Evolutionary conservation across 352 stramenopile genomes (phyloP), one percentile per base, ranked within the genome.

Genomic region (Phytophthora niederhauseri): DNA sequence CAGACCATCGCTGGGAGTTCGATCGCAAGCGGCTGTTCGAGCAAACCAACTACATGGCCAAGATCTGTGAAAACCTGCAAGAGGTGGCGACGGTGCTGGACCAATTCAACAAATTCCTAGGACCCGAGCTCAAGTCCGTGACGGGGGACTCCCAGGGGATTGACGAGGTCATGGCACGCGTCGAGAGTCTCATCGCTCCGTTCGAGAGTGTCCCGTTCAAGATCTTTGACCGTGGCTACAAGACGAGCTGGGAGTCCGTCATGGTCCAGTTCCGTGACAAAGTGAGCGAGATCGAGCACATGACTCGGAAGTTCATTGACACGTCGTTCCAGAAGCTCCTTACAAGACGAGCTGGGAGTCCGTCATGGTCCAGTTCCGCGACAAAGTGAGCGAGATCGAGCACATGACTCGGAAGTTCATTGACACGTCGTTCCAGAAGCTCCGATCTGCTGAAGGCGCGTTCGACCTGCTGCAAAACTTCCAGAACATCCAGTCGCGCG

Each of bases 401-500:
- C 85, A 91, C 28, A 97, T 98, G 92, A 99, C 95, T 4, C 86
- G 91, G 24, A 91, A 88, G 45, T 98, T 99, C 68, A 99, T 99
- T 30, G 95, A 99, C 61, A 93, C 93, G 3, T 98, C 94, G 0
- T 99, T 99, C 64, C 91, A 98, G 75, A 98, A 98, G 66, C 87
- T 99, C 12, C 85, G 96, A 2, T 98, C 90, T 4, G 93, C 96
- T 0, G 95, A 98, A 74, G 96, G 91, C 14, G 96, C 96, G 3
- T 99, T 99, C 54, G 95, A 99, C 72, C 78, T 99, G 50, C 85
- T 99, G n/a, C 89, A 98, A 62, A 99, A 99, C 64, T 98, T 99
- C 70, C 92, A 98, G 61, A 98, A 98, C 49, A 98, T 99, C 56
- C 89, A 98, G 68, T 96, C 91, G 6, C 91, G 96, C 36, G 93